phyloP scores from a whole-genome alignment of 2,329 filamentous ascomycete species.

The Microcyclosporella mali region DNA sequence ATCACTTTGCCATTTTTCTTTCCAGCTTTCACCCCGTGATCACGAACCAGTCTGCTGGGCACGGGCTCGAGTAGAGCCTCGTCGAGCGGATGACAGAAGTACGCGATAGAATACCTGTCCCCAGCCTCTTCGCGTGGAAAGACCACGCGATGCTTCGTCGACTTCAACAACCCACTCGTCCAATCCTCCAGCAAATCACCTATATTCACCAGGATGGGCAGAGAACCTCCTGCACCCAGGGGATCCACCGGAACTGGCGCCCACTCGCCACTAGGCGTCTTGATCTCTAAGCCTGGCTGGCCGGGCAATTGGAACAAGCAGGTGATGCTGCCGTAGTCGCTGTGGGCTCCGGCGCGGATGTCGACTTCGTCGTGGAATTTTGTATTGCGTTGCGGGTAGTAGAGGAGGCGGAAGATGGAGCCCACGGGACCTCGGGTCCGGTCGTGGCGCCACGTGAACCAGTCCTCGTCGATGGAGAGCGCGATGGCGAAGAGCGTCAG shows the following conservation, averaged over 20 bases:
- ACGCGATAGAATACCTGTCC: conserved; percentile 38
- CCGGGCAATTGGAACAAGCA: conserved; percentile 77
- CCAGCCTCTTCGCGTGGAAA: conserved; percentile 46
- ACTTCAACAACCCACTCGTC: conserved; percentile 82
- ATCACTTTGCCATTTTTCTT: conserved; percentile 40
- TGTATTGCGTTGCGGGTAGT: conserved; percentile 29
- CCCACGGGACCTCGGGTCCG: conserved; percentile 45
- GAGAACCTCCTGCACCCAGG: conserved; percentile 8
- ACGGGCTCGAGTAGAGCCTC: conserved; percentile 49
- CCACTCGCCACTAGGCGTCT: conserved; percentile 47
- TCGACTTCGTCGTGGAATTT: conserved; percentile 41
- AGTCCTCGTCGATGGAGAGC: conserved; percentile 50
- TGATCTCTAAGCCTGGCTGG: conserved; percentile 81
- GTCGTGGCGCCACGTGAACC: conserved; percentile 59
- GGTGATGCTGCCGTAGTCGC: conserved; percentile 69
- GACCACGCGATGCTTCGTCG: conserved; percentile 82
- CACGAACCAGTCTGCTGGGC: conserved; percentile 46
- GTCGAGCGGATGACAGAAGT: conserved; percentile 59
- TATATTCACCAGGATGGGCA: conserved; percentile 66
- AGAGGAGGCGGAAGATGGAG: conserved; percentile 50
- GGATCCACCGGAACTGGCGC: conserved; percentile 42
- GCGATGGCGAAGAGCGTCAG: conserved; percentile 73
- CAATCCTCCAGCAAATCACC: conserved; percentile 72
- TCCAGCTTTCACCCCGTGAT: conserved; percentile 28
- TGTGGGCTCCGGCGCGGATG: conserved; percentile 84